phyloP scores from a whole-genome alignment of 2,329 filamentous ascomycete genomes.

The Calonectria montana region DNA sequence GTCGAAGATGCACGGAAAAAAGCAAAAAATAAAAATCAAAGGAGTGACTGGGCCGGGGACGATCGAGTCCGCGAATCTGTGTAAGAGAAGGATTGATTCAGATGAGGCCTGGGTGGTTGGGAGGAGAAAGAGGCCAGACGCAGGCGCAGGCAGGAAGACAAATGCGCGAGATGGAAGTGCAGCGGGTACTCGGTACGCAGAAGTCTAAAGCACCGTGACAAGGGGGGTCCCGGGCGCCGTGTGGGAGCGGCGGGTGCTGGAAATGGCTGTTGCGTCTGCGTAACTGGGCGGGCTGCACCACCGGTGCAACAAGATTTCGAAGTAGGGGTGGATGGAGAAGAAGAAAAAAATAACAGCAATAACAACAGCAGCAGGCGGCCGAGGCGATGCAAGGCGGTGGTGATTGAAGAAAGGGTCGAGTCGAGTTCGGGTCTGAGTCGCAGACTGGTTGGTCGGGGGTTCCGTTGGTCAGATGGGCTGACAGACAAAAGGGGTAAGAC shows the following conservation, averaged over 20 bases:
- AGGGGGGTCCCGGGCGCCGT: slow-evolving; percentile 31
- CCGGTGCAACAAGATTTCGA: slow-evolving; percentile 1
- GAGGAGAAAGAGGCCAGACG: slow-evolving; percentile 29
- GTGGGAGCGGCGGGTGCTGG: slow-evolving; percentile 18
- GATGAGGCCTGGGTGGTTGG: slow-evolving; percentile 27
- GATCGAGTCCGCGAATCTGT: slow-evolving; percentile 30
- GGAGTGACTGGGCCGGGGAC: slow-evolving; percentile 37
- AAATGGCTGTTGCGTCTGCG: background rate
- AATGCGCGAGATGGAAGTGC: slow-evolving; percentile 23
- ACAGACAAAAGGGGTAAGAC: slow-evolving; percentile 33
- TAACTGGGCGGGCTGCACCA: slow-evolving; percentile 7
- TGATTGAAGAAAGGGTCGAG: slow-evolving; percentile 2
- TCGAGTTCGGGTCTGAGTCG: slow-evolving; percentile 7
- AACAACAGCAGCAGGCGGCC: background rate
- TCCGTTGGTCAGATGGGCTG: slow-evolving; percentile 23
- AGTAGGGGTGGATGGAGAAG: background rate
- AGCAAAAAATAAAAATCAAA: slow-evolving; percentile 30
- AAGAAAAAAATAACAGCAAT: slow-evolving; percentile 3
- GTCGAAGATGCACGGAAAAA: slow-evolving; percentile 16
- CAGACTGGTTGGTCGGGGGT: slow-evolving; percentile 9
- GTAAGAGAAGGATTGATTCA: slow-evolving; percentile 19
- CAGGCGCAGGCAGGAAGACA: slow-evolving; percentile 21
- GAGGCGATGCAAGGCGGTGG: background rate
- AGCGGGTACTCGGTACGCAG: slow-evolving; percentile 35
- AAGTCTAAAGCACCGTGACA: slow-evolving; percentile 36